Percentiles rank a stretch among this genome's conserved stretches.
Evolutionary conservation across 441 rosid genomes (phyloP).

Genomic region (Euphorbia schlechtendalii): DNA sequence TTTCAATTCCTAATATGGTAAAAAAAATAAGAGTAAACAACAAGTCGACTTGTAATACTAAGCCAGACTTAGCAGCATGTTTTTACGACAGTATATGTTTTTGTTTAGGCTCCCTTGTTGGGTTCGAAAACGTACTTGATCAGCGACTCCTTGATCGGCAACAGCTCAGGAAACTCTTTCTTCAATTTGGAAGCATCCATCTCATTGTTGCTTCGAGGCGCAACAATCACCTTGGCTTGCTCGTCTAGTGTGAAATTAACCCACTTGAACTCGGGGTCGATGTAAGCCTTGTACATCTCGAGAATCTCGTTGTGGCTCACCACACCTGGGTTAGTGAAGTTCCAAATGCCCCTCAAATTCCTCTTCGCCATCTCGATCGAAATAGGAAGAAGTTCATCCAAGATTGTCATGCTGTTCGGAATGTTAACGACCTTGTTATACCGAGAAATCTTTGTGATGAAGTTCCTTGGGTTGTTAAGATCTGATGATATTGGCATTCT

Average conservation of each 20-base stretch:
- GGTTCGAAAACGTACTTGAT: constrained; percentile 46
- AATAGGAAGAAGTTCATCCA: constrained; percentile 73
- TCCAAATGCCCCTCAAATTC: constrained; percentile 77
- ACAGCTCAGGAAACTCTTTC: constrained; percentile 69
- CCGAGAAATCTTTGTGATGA: constrained; percentile 78
- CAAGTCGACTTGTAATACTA: constrained; percentile 3
- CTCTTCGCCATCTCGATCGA: constrained; percentile 86
- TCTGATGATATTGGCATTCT: constrained; percentile 88
- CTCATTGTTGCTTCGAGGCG: constrained; percentile 83
- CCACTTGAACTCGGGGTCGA: constrained; percentile 56
- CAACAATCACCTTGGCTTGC: constrained; percentile 84
- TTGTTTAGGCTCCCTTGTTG: constrained; percentile 10
- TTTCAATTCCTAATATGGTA: constrained; percentile 6
- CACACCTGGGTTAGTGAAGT: constrained; percentile 86
- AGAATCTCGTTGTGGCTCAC: constrained; percentile 85
- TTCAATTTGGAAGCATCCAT: constrained; percentile 78
- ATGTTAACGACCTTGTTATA: constrained; percentile 79
- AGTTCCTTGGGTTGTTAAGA: constrained; percentile 72
- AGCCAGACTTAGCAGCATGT: neutral
- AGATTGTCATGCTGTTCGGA: constrained; percentile 79
- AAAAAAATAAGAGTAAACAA: constrained; percentile 14
- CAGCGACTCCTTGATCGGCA: constrained; percentile 70
- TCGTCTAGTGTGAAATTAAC: constrained; percentile 73
- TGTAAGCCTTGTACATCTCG: constrained; percentile 80
- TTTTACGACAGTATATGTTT: neutral